Evolutionary conservation across 1,284 basidiomycete species (phyloP).

Genomic region (Ustilago bromivora): DNA sequence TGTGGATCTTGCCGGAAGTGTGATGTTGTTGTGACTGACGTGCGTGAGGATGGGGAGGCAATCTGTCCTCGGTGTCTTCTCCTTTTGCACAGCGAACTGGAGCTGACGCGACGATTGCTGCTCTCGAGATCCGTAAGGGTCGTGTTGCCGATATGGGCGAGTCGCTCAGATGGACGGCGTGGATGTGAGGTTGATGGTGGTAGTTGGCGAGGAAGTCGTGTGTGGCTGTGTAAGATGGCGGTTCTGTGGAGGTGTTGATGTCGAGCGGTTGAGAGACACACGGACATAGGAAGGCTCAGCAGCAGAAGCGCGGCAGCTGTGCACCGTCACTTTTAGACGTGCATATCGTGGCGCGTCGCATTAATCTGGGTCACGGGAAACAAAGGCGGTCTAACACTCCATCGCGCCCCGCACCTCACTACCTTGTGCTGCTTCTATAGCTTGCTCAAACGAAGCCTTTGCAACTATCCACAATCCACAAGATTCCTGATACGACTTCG

Average conservation of each 20-base stretch:
- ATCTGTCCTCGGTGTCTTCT: too few species aligned
- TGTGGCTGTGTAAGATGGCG: neutral
- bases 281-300: neutral
- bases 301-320: constrained; percentile 4
- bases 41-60: too few species aligned
- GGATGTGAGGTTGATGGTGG: neutral
- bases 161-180: neutral
- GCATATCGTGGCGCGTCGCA: constrained; percentile 21
- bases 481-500: neutral
- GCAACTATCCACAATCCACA: neutral
- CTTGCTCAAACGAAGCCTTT: neutral
- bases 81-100: too few species aligned
- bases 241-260: constrained; percentile 37
- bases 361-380: neutral
- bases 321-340: neutral
- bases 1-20: too few species aligned
- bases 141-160: neutral
- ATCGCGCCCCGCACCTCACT: neutral
- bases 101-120: too few species aligned
- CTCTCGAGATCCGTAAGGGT: too few species aligned
- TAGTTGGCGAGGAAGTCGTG: neutral
- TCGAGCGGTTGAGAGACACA: constrained; percentile 7
- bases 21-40: too few species aligned
- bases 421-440: neutral
- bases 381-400: neutral